phyloP scores from a whole-genome alignment of 2,329 filamentous ascomycete genomes.

The Talaromyces sp. region DNA sequence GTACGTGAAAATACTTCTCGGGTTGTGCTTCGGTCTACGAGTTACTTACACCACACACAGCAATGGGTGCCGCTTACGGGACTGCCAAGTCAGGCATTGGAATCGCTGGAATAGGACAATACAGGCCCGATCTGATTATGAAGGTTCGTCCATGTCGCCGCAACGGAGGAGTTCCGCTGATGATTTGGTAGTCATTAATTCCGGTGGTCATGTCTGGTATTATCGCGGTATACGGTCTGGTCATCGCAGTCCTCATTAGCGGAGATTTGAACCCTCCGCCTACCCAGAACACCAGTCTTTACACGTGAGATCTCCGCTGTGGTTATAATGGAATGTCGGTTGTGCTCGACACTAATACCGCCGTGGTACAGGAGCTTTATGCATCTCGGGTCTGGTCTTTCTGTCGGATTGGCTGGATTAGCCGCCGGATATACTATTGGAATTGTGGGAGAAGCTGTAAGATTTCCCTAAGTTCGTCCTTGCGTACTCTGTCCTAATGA shows the following conservation, averaged over 20 bases:
- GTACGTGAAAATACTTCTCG: slow-evolving; percentile 30
- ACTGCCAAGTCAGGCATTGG: slow-evolving; percentile 65
- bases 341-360: slow-evolving; percentile 16
- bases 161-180: slow-evolving; percentile 14
- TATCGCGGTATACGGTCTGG: slow-evolving; percentile 94
- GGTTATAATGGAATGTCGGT: neutral
- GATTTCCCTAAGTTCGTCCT: slow-evolving; percentile 22
- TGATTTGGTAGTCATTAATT: slow-evolving; percentile 40
- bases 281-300: slow-evolving; percentile 70
- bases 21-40: slow-evolving; percentile 7
- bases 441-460: slow-evolving; percentile 82
- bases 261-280: slow-evolving; percentile 75
- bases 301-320: slow-evolving; percentile 55
- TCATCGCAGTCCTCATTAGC: slow-evolving; percentile 93
- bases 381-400: slow-evolving; percentile 85
- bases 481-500: slow-evolving; percentile 12
- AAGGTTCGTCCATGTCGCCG: slow-evolving; percentile 44
- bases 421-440: slow-evolving; percentile 96
- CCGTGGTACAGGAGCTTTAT: slow-evolving; percentile 66
- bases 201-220: slow-evolving; percentile 91
- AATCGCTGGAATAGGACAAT: slow-evolving; percentile 62
- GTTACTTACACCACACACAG: slow-evolving; percentile 36
- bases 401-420: slow-evolving; percentile 85
- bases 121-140: slow-evolving; percentile 64
- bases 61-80: slow-evolving; percentile 61